Percentiles rank a stretch among this genome's conserved stretches.
Evolutionary conservation across 106 monocot species (phyloP).

Genomic region (Dioscorea zingiberensis): DNA sequence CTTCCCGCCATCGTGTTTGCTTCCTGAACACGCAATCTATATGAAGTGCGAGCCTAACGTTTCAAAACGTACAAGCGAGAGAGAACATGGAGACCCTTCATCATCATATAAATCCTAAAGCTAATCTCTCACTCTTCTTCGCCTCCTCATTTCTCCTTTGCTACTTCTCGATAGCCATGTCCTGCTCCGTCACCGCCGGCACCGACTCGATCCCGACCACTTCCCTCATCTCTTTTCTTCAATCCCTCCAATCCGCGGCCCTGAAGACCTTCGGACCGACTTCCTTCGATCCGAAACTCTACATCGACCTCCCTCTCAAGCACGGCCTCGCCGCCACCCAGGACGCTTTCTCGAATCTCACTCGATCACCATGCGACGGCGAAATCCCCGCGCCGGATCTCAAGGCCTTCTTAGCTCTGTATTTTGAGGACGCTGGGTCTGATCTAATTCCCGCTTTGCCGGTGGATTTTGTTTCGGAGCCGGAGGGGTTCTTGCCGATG

Average conservation of each 20-base stretch:
- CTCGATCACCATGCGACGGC: constrained; percentile 18
- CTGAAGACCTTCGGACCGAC: constrained; percentile 41
- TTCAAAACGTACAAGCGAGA: too few species aligned
- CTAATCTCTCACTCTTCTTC: neutral
- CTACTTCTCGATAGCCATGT: neutral
- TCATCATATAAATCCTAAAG: neutral
- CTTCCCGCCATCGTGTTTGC: too few species aligned
- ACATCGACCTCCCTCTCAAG: constrained; percentile 85
- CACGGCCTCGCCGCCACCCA: constrained; percentile 25
- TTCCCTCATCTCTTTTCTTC: constrained; percentile 28
- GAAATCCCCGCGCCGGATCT: constrained; percentile 25
- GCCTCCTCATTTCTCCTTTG: neutral
- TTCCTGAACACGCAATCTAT: too few species aligned
- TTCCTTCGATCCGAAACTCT: constrained; percentile 89
- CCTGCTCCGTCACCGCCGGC: neutral
- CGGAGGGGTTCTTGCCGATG: constrained; percentile 69
- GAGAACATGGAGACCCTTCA: neutral
- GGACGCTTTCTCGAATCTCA: constrained; percentile 49
- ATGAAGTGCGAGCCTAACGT: too few species aligned
- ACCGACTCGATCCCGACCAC: constrained; percentile 8
- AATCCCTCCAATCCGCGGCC: constrained; percentile 35
- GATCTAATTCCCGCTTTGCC: constrained; percentile 55
- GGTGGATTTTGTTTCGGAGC: constrained; percentile 59
- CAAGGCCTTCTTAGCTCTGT: constrained; percentile 23
- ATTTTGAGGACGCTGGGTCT: constrained; percentile 36